Evolutionary conservation across 768 basidiomycete species (phyloP).

Genomic region (Pulveroboletus sp.): DNA sequence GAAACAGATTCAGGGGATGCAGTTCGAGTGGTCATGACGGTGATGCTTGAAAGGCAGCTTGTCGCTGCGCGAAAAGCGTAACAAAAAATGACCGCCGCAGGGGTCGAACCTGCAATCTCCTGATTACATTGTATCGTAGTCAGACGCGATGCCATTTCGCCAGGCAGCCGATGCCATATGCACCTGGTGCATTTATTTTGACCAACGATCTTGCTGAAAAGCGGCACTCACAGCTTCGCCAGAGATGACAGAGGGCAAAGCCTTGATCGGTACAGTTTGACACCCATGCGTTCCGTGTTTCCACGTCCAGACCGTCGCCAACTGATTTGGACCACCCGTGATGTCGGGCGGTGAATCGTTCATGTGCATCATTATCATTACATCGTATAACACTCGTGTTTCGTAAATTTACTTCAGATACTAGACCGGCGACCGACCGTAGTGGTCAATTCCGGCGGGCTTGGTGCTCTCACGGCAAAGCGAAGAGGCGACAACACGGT

Average conservation of each 20-base stretch:
- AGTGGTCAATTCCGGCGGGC: slow-evolving; percentile 1
- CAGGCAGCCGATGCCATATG: slow-evolving; percentile 53
- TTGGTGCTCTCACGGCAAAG: slow-evolving; percentile 10
- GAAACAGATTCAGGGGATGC: background rate
- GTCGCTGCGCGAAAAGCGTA: background rate
- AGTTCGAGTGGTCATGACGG: too few species aligned
- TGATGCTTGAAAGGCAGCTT: too few species aligned
- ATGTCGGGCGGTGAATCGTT: background rate
- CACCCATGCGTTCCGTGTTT: too few species aligned
- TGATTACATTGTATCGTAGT: slow-evolving; percentile 68
- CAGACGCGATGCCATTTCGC: slow-evolving; percentile 94
- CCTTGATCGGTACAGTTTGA: too few species aligned
- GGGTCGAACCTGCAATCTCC: slow-evolving; percentile 93
- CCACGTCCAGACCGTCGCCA: background rate
- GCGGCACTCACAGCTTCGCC: too few species aligned
- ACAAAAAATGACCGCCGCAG: slow-evolving; percentile 35
- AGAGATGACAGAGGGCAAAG: too few species aligned
- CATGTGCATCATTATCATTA: background rate
- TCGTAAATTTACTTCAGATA: slow-evolving; percentile 1
- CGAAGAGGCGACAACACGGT: slow-evolving; percentile 11
- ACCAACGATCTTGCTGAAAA: too few species aligned
- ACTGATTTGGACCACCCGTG: background rate
- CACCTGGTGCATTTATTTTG: too few species aligned
- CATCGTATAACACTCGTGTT: background rate
- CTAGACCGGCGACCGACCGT: slow-evolving; percentile 12